Evolutionary conservation across 371 early-diverging fungal species (phyloP).

Genomic region (Paraphysoderma sedebokerense): DNA sequence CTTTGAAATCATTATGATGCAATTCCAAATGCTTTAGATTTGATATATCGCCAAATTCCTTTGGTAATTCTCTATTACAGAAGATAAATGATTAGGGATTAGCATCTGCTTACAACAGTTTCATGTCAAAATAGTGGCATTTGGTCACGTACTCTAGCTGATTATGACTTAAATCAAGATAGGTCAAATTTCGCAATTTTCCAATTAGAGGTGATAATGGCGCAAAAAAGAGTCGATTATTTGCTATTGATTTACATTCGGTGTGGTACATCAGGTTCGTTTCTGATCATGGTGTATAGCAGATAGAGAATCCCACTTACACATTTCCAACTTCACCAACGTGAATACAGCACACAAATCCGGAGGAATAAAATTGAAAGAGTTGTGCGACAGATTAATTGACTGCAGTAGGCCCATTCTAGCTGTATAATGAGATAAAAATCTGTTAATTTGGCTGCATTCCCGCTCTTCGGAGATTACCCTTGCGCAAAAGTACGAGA

Average conservation of each 20-base stretch:
- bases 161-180: conserved; percentile 15
- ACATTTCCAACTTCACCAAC: background rate
- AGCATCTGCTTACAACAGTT: background rate
- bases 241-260: background rate
- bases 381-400: conserved; percentile 15
- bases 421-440: too few species aligned
- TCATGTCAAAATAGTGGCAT: background rate
- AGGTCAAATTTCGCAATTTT: conserved; percentile 10
- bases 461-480: background rate
- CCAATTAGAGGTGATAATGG: conserved; percentile 17
- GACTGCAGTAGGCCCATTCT: background rate
- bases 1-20: conserved; percentile 17
- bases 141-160: conserved; percentile 17
- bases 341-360: background rate
- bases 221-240: conserved; percentile 20
- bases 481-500: background rate
- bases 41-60: conserved; percentile 12
- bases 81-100: background rate
- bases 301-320: conserved; percentile 8
- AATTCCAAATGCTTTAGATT: conserved; percentile 10
- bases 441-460: background rate
- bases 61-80: background rate
- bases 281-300: conserved; percentile 9
- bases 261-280: background rate
- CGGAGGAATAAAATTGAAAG: conserved; percentile 19